These are phyloP conservation scores for Tolypocladium pustulatum DNA, from an alignment of 2,329 filamentous ascomycete genomes.

Conservation along the genomic window DNA sequence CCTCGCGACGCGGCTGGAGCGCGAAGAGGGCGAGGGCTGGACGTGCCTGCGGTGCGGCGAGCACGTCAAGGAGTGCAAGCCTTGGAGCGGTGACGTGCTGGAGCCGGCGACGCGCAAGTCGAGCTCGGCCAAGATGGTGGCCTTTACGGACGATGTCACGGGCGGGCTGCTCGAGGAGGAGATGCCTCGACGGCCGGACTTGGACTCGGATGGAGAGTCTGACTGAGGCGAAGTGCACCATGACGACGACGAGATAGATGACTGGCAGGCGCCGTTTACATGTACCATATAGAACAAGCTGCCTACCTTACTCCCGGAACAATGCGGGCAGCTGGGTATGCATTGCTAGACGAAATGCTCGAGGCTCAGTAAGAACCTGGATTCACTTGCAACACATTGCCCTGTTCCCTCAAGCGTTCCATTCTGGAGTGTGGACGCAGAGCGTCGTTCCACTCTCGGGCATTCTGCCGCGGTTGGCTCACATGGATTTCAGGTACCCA, in stretches of 20 bases:
- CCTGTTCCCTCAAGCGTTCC: neutral
- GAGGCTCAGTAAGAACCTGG: neutral
- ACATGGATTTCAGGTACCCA: neutral
- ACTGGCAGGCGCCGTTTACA: neutral
- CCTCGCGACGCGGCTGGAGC: conserved; percentile 78
- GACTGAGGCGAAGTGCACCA: neutral
- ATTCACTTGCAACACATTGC: neutral
- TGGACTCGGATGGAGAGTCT: conserved; percentile 8
- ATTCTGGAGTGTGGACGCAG: no score
- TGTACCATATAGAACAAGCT: neutral
- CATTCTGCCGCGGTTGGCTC: neutral
- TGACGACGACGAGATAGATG: conserved; percentile 3
- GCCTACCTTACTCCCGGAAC: neutral
- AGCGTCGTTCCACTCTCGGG: neutral
- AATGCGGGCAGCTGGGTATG: neutral
- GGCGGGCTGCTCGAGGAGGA: conserved; percentile 21
- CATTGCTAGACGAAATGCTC: neutral
- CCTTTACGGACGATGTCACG: conserved; percentile 47
- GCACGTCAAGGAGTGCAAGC: conserved; percentile 71
- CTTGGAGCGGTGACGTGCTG: conserved; percentile 86
- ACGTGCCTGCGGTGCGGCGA: conserved; percentile 82
- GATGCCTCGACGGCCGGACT: conserved; percentile 1
- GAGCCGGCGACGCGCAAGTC: conserved; percentile 38
- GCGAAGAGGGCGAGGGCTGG: conserved; percentile 92
- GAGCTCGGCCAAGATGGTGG: conserved; percentile 44